Base-by-base conservation (phyloP, 2,329 filamentous ascomycete genomes). In the Diaporthe vaccinii region DNA sequence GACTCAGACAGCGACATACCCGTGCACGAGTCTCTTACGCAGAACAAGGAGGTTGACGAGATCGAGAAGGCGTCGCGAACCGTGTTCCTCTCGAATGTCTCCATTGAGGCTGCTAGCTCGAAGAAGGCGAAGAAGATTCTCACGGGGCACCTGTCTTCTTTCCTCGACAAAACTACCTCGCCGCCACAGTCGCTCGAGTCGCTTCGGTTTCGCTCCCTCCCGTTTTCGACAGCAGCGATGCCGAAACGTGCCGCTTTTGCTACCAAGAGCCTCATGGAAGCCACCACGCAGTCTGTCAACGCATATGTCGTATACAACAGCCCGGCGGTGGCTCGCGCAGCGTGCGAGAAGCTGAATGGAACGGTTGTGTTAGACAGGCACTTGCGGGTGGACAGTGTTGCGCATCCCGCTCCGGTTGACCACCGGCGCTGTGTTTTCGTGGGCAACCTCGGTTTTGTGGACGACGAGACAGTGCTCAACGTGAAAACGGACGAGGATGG, bases 191-290 rank as follows among this genome's bases (percentile, higher is more conserved):
- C 94, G 80, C 88, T 99, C 59, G 94, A 98, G 82, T 98, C 96
- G 2, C 89, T 99, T 76, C 95, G 97, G 31, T 99, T 98, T 88
- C 94, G 97, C 75, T 98, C 96, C 10, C 95, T 95, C 20, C 94
- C 97, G 3, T 98, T 97, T 83, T 90, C 93, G 7, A 91, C 91
- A 39, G 90, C 88, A 49, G 88, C 92, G 22, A 90, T 98, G 74
- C 97, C 97, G 68, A 98, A 98, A 86, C 94, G 96, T 77, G 97
- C 96, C n/a, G 94, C 97, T 34, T 98, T 92, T 83, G 97, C 96
- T 77, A 97, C 95, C 80, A 95, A 96, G 82, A 93, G 95, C 34
- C 88, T 98, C 75, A 96, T 98, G 93, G 93, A 94, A 76, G 91
- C 95, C 28, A 99, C 97, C 1, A 97, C 96, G 1, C 95, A 94